phyloP scores from a whole-genome alignment of 345 rosid species.

The Rubroshorea leprosula region DNA sequence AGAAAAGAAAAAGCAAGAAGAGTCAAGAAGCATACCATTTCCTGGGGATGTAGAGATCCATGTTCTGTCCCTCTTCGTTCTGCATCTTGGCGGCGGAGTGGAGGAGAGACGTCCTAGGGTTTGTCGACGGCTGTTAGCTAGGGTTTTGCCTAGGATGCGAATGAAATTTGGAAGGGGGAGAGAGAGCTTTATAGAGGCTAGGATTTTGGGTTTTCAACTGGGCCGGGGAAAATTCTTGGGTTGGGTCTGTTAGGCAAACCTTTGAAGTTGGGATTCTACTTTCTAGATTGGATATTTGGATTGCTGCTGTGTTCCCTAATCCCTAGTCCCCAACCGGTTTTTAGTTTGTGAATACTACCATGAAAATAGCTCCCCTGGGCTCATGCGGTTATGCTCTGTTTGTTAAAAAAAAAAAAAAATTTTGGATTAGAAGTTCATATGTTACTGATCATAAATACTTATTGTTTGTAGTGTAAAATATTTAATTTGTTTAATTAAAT shows the following conservation, averaged over 20 bases:
- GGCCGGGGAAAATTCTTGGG: not conserved
- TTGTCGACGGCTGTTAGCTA: not conserved
- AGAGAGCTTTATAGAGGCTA: not conserved
- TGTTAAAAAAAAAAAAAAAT: too few species aligned
- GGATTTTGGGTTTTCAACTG: too few species aligned
- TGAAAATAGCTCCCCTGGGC: too few species aligned
- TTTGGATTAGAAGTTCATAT: too few species aligned
- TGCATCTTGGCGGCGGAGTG: slow-evolving; percentile 56
- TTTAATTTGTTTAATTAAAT: too few species aligned
- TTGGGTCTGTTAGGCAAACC: not conserved
- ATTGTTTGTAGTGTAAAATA: too few species aligned
- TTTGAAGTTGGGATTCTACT: not conserved
- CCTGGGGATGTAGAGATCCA: slow-evolving; percentile 90
- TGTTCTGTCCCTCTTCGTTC: slow-evolving; percentile 85
- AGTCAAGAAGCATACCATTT: slow-evolving; percentile 45
- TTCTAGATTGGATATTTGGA: too few species aligned
- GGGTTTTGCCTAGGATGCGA: not conserved
- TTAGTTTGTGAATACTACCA: too few species aligned
- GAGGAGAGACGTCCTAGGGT: not conserved
- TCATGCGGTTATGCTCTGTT: too few species aligned
- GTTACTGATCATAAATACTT: too few species aligned
- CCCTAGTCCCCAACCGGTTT: too few species aligned
- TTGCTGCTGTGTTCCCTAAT: too few species aligned
- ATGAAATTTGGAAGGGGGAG: not conserved
- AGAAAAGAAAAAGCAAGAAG: not conserved